Evolutionary conservation across 2,329 filamentous ascomycete genomes (phyloP), one percentile per base, ranked within the genome.

Genomic region (Fusarium incarnatum): DNA sequence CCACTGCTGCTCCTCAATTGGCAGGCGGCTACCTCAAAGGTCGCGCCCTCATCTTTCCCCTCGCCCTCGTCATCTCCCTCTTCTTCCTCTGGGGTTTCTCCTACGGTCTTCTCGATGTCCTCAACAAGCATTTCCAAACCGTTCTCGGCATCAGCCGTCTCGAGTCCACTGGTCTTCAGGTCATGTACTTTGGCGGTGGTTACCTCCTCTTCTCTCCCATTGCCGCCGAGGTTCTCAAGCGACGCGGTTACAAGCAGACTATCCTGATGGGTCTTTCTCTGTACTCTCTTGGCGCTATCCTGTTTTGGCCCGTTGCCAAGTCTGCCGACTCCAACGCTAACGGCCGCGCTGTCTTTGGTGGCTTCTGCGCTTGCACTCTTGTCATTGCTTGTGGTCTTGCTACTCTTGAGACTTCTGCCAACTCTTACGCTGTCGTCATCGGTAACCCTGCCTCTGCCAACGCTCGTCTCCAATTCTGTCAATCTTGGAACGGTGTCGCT

Each of bases 401-500:
- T 2, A 91, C 91, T 0, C 87, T 94, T 20, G 92, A 94, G 79
- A 93, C 91, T 1, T 89, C 91, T 2, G 92, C 92, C 28, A 93
- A 94, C 79, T 91, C 92, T 0, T 93, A 74, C 40, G 72, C 72
- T 3, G 71, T 91, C 78, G 88, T 92, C 64, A 88, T 89, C 37
- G 87, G 79, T 69, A 72, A 62, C 66, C 50, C 65, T 2, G 59
- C 56, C 15, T 54, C 48, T 11, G 32, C 49, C 48, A 52, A 15
- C 48, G 48, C 47, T 22, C 58, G 70, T 40, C 62, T 68, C 4
- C 65, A 94, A 79, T 82, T 94, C 59, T 90, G 91, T 3, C 92
- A 94, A 79, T 90, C 91, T 48, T 90, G 94, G 82, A 92, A 94
- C 76, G 92, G 90, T 61, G 88, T 93, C 55, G 92, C 91, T 45